Evolutionary conservation across 1,284 basidiomycete species (phyloP).

Genomic region (Farysia itapuensis): DNA sequence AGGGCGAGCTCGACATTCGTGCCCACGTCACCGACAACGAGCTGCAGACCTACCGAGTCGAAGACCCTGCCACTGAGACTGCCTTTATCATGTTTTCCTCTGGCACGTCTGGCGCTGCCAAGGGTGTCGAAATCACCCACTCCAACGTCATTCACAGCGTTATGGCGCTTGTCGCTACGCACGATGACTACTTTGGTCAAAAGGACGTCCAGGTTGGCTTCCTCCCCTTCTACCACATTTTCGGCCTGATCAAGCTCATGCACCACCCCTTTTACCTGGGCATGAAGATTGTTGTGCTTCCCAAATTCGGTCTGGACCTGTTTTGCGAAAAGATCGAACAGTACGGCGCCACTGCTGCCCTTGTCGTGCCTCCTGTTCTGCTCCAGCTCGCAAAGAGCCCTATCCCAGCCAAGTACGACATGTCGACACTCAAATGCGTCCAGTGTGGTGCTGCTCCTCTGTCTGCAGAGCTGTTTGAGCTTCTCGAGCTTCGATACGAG

Average conservation of each 20-base stretch:
- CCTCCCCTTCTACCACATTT: constrained; percentile 57
- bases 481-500: constrained; percentile 65
- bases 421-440: constrained; percentile 68
- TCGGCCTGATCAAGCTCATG: constrained; percentile 66
- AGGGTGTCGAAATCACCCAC: constrained; percentile 56
- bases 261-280: constrained; percentile 69
- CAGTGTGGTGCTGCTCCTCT: constrained; percentile 82
- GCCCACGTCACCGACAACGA: constrained; percentile 24
- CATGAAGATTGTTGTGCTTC: constrained; percentile 70
- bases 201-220: constrained; percentile 43
- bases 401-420: constrained; percentile 71
- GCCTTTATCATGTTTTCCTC: constrained; percentile 53
- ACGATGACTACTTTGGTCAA: constrained; percentile 37
- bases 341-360: constrained; percentile 68
- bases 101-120: constrained; percentile 54
- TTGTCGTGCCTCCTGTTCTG: constrained; percentile 82
- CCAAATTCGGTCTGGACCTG: constrained; percentile 72
- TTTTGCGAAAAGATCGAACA: constrained; percentile 71
- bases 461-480: constrained; percentile 67
- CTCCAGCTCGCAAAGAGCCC: constrained; percentile 75
- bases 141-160: constrained; percentile 47
- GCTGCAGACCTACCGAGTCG: constrained; percentile 32
- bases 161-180: constrained; percentile 29
- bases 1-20: constrained; percentile 41
- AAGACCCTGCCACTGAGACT: constrained; percentile 24